Evolutionary conservation across 805 yeast species (phyloP).

Genomic region (Wickerhamomyces ciferrii): DNA sequence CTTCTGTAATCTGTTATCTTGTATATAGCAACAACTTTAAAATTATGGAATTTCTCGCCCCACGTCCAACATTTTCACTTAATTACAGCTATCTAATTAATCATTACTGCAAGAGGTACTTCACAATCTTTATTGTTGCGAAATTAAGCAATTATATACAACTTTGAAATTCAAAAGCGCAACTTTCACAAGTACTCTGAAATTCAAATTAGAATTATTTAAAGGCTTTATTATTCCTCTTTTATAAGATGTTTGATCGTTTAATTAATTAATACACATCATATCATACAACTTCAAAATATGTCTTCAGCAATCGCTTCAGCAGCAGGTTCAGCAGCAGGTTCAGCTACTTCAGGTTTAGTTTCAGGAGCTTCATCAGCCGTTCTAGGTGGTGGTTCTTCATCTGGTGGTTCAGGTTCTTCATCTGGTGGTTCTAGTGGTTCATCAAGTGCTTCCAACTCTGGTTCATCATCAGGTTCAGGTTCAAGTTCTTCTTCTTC

Average conservation of each 20-base stretch:
- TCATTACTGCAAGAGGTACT: too few species aligned
- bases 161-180: neutral
- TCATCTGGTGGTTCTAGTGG: conserved; percentile 6
- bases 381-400: conserved; percentile 2
- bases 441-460: conserved; percentile 1
- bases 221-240: too few species aligned
- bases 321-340: conserved; percentile 9
- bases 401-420: conserved; percentile 11
- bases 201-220: too few species aligned
- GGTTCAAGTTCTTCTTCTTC: neutral
- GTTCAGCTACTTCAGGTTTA: conserved; percentile 8
- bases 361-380: conserved; percentile 9
- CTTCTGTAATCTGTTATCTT: too few species aligned
- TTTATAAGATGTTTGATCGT: too few species aligned
- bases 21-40: too few species aligned
- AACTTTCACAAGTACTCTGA: too few species aligned
- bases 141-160: neutral
- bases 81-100: too few species aligned
- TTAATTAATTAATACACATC: too few species aligned
- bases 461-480: conserved; percentile 3
- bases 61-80: too few species aligned
- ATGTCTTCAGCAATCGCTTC: conserved; percentile 8
- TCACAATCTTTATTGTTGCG: neutral
- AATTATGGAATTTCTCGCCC: too few species aligned
- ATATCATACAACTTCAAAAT: neutral